Base-by-base conservation (phyloP, 495 filamentous ascomycete genomes). In the Penicillium silybi region DNA sequence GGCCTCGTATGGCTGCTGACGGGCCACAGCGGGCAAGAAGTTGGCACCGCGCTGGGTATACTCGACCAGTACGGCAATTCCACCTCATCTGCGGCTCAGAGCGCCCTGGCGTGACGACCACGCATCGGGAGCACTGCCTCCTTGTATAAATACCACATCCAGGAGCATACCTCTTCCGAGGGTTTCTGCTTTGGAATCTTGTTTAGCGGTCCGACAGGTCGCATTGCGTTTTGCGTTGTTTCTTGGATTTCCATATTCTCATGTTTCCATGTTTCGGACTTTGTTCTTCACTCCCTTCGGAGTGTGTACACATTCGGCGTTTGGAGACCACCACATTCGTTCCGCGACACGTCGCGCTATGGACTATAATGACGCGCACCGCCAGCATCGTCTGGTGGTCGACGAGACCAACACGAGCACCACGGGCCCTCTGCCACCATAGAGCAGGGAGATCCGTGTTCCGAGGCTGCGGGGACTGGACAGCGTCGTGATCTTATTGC, bases 1-100 rank as follows among this genome's bases (percentile, higher is more conserved):
- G 63, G 68, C 18, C 54, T 73, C 15, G 55, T 66, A 16, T 75
- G 72, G 72, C 48, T 75, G 47, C 52, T 75, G 57, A 75, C 72
- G 1, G 72, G 72, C 26, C 67, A 72, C 23, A 71, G 53, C 45
- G 57, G 63, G 13, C 58, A 63, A 41, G 62, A 68, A 41, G 64
- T 70, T 42, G 57, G 59, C 39, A 59, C 65, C 19, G 60, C 57
- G 13, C 29, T 69, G 49, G 64, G 64, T 1, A 65, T 69, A 18
- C 52, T 72, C 41, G 69, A 70, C 37, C 56, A 58, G 6, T 50
- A 61, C 35, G 53, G 44, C 9, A 62, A 56, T 22, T 34, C 54
- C 3, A 54, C 63, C 22, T 43, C 59, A 4, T 63, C 58, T 15
- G 20, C 50, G 13, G 53, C 61, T 29, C 49, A 65, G 18, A 47